A percentile compares a stretch with the other conserved stretches of the same genome.
phyloP scores from a whole-genome alignment of 2,329 filamentous ascomycete species.

The Penicillium sp. region DNA sequence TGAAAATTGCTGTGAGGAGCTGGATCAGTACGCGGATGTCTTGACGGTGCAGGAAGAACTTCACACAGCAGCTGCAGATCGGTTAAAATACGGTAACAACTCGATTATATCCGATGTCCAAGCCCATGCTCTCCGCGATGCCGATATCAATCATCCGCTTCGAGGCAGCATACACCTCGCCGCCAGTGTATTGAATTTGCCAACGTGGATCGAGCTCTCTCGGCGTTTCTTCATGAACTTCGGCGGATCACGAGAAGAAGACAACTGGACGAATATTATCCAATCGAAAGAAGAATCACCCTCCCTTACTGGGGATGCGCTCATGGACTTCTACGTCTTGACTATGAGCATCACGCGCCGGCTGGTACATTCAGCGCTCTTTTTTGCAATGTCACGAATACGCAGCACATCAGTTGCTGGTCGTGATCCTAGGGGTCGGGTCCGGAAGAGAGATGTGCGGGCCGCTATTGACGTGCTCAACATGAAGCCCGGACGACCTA shows the following conservation, averaged over 20 bases:
- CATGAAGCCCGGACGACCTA: slow-evolving; percentile 46
- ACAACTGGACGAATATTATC: slow-evolving; percentile 64
- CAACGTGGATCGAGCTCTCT: slow-evolving; percentile 63
- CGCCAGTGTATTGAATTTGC: slow-evolving; percentile 57
- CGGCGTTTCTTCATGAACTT: slow-evolving; percentile 72
- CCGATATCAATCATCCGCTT: slow-evolving; percentile 24
- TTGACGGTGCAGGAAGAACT: slow-evolving; percentile 63
- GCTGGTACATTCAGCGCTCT: slow-evolving; percentile 66
- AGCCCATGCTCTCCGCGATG: slow-evolving; percentile 32
- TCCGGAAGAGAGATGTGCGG: slow-evolving; percentile 52
- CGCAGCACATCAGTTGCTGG: slow-evolving; percentile 47
- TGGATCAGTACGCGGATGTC: slow-evolving; percentile 67
- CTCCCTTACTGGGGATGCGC: slow-evolving; percentile 68
- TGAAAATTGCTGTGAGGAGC: slow-evolving; percentile 59
- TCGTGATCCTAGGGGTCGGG: slow-evolving; percentile 30
- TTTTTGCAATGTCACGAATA: slow-evolving; percentile 67
- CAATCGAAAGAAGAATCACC: slow-evolving; percentile 56
- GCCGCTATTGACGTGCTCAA: slow-evolving; percentile 56
- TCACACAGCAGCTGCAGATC: slow-evolving; percentile 60
- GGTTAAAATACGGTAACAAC: slow-evolving; percentile 57
- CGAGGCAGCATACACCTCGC: slow-evolving; percentile 48
- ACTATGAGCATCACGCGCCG: slow-evolving; percentile 65
- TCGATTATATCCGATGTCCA: slow-evolving; percentile 61
- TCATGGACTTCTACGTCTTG: slow-evolving; percentile 72
- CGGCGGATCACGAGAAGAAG: slow-evolving; percentile 52